phyloP scores from a whole-genome alignment of 2,329 filamentous ascomycete species.

The Alternaria gansuensis region DNA sequence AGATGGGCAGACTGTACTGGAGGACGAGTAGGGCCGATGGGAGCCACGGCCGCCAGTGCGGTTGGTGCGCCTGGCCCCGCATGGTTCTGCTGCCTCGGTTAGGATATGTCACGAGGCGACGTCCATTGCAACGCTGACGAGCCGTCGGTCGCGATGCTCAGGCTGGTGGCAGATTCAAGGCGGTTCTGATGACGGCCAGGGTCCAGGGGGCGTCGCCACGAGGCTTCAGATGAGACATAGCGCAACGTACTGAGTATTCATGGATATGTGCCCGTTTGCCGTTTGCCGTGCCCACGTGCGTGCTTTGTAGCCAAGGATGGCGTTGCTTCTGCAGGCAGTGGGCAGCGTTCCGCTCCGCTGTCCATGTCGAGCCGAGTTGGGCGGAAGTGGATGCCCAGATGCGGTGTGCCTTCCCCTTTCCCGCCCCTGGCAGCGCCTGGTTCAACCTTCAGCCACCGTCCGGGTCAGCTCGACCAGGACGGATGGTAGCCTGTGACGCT shows the following conservation, averaged over 20 bases:
- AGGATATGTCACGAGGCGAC: slow-evolving; percentile 6
- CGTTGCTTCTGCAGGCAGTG: background rate
- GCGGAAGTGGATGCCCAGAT: slow-evolving; percentile 21
- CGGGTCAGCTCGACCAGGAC: background rate
- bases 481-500: background rate
- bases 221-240: slow-evolving; percentile 6
- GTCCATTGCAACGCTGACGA: background rate
- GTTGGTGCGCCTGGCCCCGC: slow-evolving; percentile 6
- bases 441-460: background rate
- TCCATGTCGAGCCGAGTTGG: background rate
- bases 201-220: slow-evolving; percentile 6
- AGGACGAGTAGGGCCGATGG: slow-evolving; percentile 30
- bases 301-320: slow-evolving; percentile 1
- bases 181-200: slow-evolving; percentile 15
- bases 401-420: slow-evolving; percentile 16
- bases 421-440: slow-evolving; percentile 16
- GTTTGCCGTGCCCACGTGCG: background rate
- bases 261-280: background rate
- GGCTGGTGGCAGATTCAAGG: slow-evolving; percentile 13
- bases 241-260: slow-evolving; percentile 3
- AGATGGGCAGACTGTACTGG: slow-evolving; percentile 42
- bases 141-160: slow-evolving; percentile 9
- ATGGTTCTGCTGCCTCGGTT: slow-evolving; percentile 1
- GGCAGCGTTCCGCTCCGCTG: slow-evolving; percentile 15
- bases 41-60: slow-evolving; percentile 7